Conservation (phyloP, 805 yeast species). For the Groenewaldozyma tartarivorans region DNA sequence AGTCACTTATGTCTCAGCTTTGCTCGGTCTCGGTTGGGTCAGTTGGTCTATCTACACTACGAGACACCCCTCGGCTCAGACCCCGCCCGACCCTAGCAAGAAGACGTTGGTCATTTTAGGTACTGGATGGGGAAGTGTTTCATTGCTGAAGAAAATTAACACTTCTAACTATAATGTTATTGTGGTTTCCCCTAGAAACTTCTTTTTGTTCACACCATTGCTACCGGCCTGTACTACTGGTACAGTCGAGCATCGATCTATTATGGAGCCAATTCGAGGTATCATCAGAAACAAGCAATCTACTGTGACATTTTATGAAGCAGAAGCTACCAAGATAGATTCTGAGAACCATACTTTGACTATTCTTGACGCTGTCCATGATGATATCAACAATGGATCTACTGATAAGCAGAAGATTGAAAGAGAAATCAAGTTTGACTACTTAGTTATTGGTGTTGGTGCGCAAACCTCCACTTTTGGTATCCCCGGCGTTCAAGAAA, state of each 20-base stretch:
- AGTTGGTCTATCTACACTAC: conserved; percentile 41
- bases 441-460: conserved; percentile 87
- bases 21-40: conserved; percentile 46
- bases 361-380: conserved; percentile 37
- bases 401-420: conserved; percentile 31
- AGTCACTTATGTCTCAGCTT: conserved; percentile 39
- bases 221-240: conserved; percentile 94
- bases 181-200: conserved; percentile 88
- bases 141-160: conserved; percentile 75
- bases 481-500: conserved; percentile 81
- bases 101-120: conserved; percentile 62
- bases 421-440: conserved; percentile 58
- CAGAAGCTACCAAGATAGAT: conserved; percentile 80
- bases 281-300: conserved; percentile 67
- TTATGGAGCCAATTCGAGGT: conserved; percentile 85
- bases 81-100: conserved; percentile 46
- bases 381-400: conserved; percentile 24
- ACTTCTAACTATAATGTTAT: conserved; percentile 81
- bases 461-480: conserved; percentile 93
- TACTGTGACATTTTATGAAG: conserved; percentile 80
- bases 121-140: conserved; percentile 93
- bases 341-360: conserved; percentile 55
- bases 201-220: conserved; percentile 91
- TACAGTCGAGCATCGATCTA: conserved; percentile 78
- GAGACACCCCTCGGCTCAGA: conserved; percentile 30